Base-by-base conservation (phyloP, 176 grass and related monocot species). In the Paspalum vaginatum region DNA sequence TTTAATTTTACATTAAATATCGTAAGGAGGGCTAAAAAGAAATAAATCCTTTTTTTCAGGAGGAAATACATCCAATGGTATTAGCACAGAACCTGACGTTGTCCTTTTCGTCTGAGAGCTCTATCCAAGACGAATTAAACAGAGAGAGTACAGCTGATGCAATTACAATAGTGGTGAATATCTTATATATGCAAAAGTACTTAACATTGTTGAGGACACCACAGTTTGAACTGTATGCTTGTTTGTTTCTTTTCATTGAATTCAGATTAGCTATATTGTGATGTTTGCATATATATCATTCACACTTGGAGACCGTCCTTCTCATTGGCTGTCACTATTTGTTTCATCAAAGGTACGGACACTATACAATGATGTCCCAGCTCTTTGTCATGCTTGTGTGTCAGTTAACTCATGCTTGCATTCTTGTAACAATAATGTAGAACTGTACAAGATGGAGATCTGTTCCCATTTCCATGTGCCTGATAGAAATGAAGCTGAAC, bases 251-350 rank as follows among this genome's bases (percentile, higher is more conserved):
- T 82, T 66, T 75, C 37, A 87, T 81, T 89, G 79, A 54, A 79
- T 83, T 84, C 96, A 99, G 96, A 87, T 99, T 68, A 99, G 96
- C 67, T 99, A 99, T 88, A 75, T 99, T 84, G 86, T 99, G 79
- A 99, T 99, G 96, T 99, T 99, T 79, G 88, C 75, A 61, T 99
- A 99, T 84, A 95, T 99, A 87, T 93, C 96, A 44, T 89, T 95
- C 68, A 93, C 89, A 65, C 90, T 99, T 70, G 96, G 92, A 82
- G 90, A 95, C 32, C 89, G 72, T 18, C 84, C 88, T 85, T 85
- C 59, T 72, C 69, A 54, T 89, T 86, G 76, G 26, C 79, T 78
- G 60, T 88, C 82, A 83, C 56, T 93, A 84, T 82, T 95, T 84
- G 79, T 99, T 84, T 99, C 96, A 70, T 91, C 96, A 75, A 99